These are phyloP conservation scores for Sporothrix pseudoabietina DNA, from an alignment of 2,329 filamentous ascomycete species.

Conservation along the genomic window DNA sequence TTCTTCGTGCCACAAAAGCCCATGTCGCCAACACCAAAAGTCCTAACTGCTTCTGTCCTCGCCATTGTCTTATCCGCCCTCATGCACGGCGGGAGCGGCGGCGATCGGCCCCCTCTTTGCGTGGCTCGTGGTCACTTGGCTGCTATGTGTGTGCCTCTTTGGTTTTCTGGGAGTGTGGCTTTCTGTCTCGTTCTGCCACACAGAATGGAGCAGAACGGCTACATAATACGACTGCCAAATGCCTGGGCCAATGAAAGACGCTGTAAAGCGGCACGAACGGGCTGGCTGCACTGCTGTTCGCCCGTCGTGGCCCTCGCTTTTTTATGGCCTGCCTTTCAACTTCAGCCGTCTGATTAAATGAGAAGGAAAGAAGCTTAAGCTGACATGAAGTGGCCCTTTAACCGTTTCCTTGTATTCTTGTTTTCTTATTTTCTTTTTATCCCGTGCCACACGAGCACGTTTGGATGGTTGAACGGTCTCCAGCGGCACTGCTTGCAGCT, in stretches of 20 bases:
- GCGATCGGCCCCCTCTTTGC: conserved; percentile 4
- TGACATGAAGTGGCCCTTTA: not conserved
- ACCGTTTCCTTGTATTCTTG: not conserved
- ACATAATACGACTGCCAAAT: not conserved
- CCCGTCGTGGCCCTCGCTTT: not conserved
- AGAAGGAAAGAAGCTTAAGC: not conserved
- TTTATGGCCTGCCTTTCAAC: not conserved
- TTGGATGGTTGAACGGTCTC: not conserved
- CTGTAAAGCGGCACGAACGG: conserved; percentile 13
- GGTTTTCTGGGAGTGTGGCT: not conserved
- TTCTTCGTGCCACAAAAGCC: conserved; percentile 8
- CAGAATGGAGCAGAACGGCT: not conserved
- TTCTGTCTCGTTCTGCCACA: not conserved
- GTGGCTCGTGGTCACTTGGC: not conserved
- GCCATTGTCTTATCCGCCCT: not conserved
- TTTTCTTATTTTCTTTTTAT: not conserved
- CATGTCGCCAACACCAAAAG: not conserved
- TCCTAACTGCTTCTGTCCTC: conserved; percentile 23
- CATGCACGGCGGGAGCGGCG: conserved; percentile 24
- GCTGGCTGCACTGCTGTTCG: conserved; percentile 13
- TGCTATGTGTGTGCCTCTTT: not conserved
- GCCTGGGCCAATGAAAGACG: not conserved
- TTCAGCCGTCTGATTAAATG: not conserved
- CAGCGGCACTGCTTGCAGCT: not conserved
- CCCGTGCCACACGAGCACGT: conserved; percentile 6